These are phyloP conservation scores for Wallacemonas sp. DNA, from an alignment of 208 protist species.

Conservation along the genomic window DNA sequence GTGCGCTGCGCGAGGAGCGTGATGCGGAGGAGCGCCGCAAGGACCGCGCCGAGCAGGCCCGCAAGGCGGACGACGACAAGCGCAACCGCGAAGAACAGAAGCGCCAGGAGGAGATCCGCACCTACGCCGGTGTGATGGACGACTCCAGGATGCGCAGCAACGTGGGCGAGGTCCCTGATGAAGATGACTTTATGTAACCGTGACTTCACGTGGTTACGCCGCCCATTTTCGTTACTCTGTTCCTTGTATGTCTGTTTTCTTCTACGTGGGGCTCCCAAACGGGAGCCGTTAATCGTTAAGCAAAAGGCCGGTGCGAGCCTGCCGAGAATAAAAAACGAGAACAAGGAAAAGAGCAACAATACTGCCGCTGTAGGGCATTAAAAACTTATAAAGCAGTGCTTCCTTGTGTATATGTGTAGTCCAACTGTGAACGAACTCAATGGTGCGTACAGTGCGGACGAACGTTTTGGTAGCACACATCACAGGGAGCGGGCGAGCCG, in stretches of 20 bases:
- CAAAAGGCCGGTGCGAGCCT: no score
- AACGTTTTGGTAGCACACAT: no score
- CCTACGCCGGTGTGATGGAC: conserved; percentile 86
- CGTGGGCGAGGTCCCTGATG: conserved; percentile 78
- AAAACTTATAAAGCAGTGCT: no score
- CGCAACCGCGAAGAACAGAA: conserved; percentile 74
- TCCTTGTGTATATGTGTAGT: no score
- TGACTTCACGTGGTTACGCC: not conserved
- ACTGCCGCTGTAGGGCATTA: no score
- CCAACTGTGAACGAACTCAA: no score
- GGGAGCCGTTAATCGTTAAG: not conserved
- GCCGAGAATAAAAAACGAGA: not conserved
- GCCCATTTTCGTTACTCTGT: conserved; percentile 2
- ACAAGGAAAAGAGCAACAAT: not conserved
- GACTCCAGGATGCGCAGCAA: conserved; percentile 85
- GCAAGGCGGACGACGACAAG: conserved; percentile 63
- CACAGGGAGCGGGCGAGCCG: no score
- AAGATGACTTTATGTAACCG: conserved; percentile 95
- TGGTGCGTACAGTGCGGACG: no score
- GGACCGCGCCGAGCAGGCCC: conserved; percentile 40
- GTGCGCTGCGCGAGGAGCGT: conserved; percentile 72
- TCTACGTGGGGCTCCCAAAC: not conserved
- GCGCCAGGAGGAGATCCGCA: conserved; percentile 70
- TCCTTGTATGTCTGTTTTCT: conserved; percentile 2
- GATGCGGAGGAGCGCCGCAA: conserved; percentile 68